Evolutionary conservation across 2,329 filamentous ascomycete species (phyloP), one percentile per base, ranked within the genome.

Genomic region (Penicillium sp.): DNA sequence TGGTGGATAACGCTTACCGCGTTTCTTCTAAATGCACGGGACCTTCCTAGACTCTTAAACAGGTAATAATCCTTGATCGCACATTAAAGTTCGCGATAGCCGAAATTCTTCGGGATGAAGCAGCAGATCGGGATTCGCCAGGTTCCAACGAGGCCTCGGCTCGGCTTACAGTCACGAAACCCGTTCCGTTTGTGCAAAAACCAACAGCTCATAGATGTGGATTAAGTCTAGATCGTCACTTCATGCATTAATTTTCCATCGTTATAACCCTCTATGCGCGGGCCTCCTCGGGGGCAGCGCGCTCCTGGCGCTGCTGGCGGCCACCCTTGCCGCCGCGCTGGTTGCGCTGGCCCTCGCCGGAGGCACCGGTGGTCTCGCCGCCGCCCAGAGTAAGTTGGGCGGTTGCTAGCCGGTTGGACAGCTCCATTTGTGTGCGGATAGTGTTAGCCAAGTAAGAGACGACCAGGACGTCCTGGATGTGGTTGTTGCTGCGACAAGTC

Each of bases 381-480:
- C 79, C 79, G 61, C 82, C 82, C 65, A 85, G 78, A 11, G 82
- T 84, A 56, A 93, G 82, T 69, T 85, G 84, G 64, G 89, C 87
- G n/a, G 88, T 95, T 55, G 94, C 94, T 73, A 99, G 83, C 65
- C 94, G 87, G 85, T 98, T 96, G 66, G 93, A 96, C 60, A 99
- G 87, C 74, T 98, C 95, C 82, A 99, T 97, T 83, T 99, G 95
- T 69, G 94, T 98, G 78, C 94, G 92, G 80, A 98, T 96, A 67
- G 92, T 97, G 85, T 98, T 99, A 77, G 95, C 92, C 66, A 99
- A 86, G 83, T 99, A 99, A 68, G 92, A 96, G 70, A 99, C 93
- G 78, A 98, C 93, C 67, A 99, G 88, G 61, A 99, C 93, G 77
- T 99, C 95, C 82, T 99, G 95, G 78, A 99, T 92, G 82, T 99